Percentiles rank a stretch among this genome's conserved stretches.
These are phyloP conservation scores for Pneumocystis oryctolagi DNA, from an alignment of 1,139 yeast species.

Conservation along the genomic window DNA sequence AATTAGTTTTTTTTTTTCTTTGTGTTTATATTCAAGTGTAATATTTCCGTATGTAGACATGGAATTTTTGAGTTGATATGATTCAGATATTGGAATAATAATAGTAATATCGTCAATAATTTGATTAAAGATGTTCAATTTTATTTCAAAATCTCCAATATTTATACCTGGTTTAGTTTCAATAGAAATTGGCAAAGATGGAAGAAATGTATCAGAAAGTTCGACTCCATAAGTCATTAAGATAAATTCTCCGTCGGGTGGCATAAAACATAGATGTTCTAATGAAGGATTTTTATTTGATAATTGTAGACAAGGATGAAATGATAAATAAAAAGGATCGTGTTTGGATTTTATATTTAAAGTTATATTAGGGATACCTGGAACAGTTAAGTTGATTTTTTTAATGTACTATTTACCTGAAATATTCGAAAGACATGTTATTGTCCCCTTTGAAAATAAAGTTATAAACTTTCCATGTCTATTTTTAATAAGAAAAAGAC, in stretches of 20 bases:
- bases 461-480: not conserved
- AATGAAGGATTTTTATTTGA: conserved; percentile 21
- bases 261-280: conserved; percentile 46
- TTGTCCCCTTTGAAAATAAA: not conserved
- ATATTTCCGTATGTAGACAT: not conserved
- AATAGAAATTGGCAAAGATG: conserved; percentile 3
- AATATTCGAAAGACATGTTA: not conserved
- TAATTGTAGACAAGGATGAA: conserved; percentile 43
- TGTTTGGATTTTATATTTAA: conserved; percentile 37
- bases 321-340: conserved; percentile 27
- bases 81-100: conserved; percentile 2
- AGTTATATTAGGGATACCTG: conserved; percentile 62
- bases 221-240: conserved; percentile 28
- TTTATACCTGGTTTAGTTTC: not conserved
- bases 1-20: conserved; percentile 3
- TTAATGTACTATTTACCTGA: not conserved
- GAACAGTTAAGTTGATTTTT: conserved; percentile 27
- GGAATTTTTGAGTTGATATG: not conserved
- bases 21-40: not conserved
- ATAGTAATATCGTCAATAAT: conserved; percentile 1
- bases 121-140: not conserved
- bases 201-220: not conserved
- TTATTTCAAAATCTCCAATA: conserved; percentile 3
- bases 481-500: not conserved
- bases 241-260: conserved; percentile 71